These are phyloP conservation scores for Fusarium dlaminii DNA, from an alignment of 2,329 filamentous ascomycete genomes.

Conservation along the genomic window DNA sequence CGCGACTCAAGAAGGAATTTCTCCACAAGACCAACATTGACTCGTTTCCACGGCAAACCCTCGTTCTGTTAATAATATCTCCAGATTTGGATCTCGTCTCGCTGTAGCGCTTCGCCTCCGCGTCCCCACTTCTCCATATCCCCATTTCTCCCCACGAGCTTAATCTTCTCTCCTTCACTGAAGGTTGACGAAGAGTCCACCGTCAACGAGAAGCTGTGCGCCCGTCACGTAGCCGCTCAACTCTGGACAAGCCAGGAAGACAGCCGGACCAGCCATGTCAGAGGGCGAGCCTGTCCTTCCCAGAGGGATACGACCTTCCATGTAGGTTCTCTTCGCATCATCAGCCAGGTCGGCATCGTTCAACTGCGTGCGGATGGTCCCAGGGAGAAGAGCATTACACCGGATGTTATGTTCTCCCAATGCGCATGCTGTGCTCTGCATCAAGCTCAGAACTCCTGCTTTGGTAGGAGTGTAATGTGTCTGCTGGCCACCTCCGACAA, in stretches of 20 bases:
- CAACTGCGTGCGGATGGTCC: conserved; percentile 84
- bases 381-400: conserved; percentile 85
- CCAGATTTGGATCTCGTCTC: conserved; percentile 12
- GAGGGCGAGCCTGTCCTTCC: conserved; percentile 75
- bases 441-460: conserved; percentile 80
- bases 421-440: conserved; percentile 85
- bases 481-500: conserved; percentile 81
- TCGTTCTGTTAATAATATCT: background rate
- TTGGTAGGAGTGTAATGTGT: conserved; percentile 92
- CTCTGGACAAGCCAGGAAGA: conserved; percentile 83
- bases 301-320: conserved; percentile 81
- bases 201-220: conserved; percentile 85
- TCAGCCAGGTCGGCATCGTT: conserved; percentile 85
- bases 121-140: conserved; percentile 20
- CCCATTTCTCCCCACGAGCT: conserved; percentile 29
- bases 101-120: conserved; percentile 6
- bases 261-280: conserved; percentile 85
- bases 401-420: conserved; percentile 79
- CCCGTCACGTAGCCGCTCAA: conserved; percentile 85
- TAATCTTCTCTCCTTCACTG: conserved; percentile 61
- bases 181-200: conserved; percentile 88
- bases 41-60: conserved; percentile 15
- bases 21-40: background rate
- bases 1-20: conserved; percentile 5
- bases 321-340: conserved; percentile 85